These are phyloP conservation scores for Penicillium sp. DNA, from an alignment of 2,329 filamentous ascomycete species.

Conservation along the genomic window DNA sequence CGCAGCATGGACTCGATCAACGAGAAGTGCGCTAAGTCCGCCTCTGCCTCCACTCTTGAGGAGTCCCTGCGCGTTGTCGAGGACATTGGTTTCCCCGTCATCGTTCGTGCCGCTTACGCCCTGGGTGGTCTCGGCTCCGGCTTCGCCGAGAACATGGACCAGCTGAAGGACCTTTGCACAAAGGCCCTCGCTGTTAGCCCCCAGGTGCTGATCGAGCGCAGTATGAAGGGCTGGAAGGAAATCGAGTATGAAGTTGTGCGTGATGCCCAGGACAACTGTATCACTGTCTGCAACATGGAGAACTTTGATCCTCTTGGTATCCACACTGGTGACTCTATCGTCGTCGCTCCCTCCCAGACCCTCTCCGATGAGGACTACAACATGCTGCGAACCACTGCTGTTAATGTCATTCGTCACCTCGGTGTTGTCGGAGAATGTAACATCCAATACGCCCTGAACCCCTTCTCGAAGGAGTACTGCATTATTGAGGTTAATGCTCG, in stretches of 20 bases:
- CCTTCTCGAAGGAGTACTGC: slow-evolving; percentile 93
- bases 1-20: slow-evolving; percentile 98
- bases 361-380: slow-evolving; percentile 98
- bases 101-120: slow-evolving; percentile 94
- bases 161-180: slow-evolving; percentile 85
- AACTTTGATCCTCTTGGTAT: slow-evolving; percentile 99
- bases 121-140: slow-evolving; percentile 93
- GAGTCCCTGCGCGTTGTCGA: slow-evolving; percentile 89
- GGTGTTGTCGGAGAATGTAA: slow-evolving; percentile 99
- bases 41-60: slow-evolving; percentile 83
- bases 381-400: slow-evolving; percentile 95
- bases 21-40: slow-evolving; percentile 97
- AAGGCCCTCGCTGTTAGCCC: slow-evolving; percentile 95
- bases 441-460: slow-evolving; percentile 97
- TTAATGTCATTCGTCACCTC: slow-evolving; percentile 95
- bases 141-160: slow-evolving; percentile 84
- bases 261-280: slow-evolving; percentile 95
- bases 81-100: slow-evolving; percentile 93
- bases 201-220: slow-evolving; percentile 93
- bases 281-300: slow-evolving; percentile 99
- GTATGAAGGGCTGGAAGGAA: slow-evolving; percentile 99
- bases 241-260: slow-evolving; percentile 98
- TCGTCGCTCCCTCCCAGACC: slow-evolving; percentile 95
- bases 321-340: slow-evolving; percentile 97
- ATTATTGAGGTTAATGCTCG: slow-evolving; percentile 99